These are phyloP conservation scores for Paraphaeosphaeria minitans DNA, from an alignment of 2,329 filamentous ascomycete genomes.

Conservation along the genomic window DNA sequence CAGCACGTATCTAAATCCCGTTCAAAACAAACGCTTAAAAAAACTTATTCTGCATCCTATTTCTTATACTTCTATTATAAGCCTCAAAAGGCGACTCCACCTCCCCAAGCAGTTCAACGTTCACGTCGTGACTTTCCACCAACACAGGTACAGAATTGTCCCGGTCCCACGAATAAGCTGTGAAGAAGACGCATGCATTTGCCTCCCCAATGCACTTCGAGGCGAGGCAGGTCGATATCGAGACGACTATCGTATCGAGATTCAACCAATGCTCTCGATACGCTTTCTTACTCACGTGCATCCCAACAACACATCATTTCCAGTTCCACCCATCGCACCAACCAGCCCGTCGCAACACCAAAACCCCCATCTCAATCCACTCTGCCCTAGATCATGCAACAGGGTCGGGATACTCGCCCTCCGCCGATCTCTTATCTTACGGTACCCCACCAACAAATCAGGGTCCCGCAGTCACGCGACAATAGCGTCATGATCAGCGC, in stretches of 20 bases:
- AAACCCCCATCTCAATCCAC: neutral
- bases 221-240: neutral
- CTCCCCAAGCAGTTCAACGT: neutral
- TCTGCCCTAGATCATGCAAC: neutral
- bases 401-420: slow-evolving; percentile 5
- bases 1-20: too few relatives aligned
- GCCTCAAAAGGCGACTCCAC: too few relatives aligned
- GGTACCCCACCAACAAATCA: neutral
- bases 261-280: neutral
- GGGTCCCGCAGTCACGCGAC: slow-evolving; percentile 5
- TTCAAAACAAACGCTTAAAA: too few relatives aligned
- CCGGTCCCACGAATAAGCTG: too few relatives aligned
- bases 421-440: neutral
- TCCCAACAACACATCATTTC: neutral
- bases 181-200: neutral
- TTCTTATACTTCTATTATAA: too few relatives aligned
- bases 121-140: neutral
- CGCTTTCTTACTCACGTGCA: neutral
- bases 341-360: neutral
- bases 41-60: too few relatives aligned
- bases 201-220: neutral
- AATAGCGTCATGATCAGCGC: slow-evolving; percentile 10
- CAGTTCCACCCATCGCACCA: neutral
- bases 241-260: neutral
- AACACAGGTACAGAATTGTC: too few relatives aligned